Evolutionary conservation across 345 rosid species (phyloP), one percentile per base, ranked within the genome.

Genomic region (Murraya koenigii): DNA sequence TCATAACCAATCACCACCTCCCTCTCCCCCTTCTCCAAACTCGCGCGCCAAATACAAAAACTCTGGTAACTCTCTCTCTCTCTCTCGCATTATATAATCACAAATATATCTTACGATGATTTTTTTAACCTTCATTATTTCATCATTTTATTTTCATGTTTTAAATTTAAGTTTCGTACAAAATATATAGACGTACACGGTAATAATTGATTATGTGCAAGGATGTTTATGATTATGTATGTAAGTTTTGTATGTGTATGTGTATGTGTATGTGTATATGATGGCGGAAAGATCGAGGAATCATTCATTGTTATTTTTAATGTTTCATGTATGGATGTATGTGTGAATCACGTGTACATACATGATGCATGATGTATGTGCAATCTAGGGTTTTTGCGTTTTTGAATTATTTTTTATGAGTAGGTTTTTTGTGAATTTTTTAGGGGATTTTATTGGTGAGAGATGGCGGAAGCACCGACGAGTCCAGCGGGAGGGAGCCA

Each of bases 401-500:
- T 11, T 52, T 52, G 56, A 52, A 19, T 52, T 52, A 15, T 52
- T 52, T 52, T 52, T 52, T 0, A 5, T 52, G 20, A 52, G 22
- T 17, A 0, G 7, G 56, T 52, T 52, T 52, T 52, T 44, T 44
- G 49, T 44, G 49, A 30, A 19, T 17, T 17, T 15, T 52, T 30
- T 62, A 70, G 59, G 58, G 59, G 49, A 44, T 44, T 44, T 44
- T 0, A 44, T 63, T 75, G 30, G 22, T 44, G 59, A 64, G 68
- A 75, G 65, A 90, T 88, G 94, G 90, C 90, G 75, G 93, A 90
- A 36, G 72, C 87, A 60, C 92, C 94, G 61, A 79, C 85, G 36
- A 90, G 94, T 84, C 94, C 94, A 0, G 85, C 85, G 20, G 94
- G 89, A 75, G 88, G 88, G 71, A 86, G 86, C 79, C 88, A 86